Evolutionary conservation across 83 land plant genomes (phyloP), one percentile per base, ranked within the genome.

Genomic region (Picea abies): DNA sequence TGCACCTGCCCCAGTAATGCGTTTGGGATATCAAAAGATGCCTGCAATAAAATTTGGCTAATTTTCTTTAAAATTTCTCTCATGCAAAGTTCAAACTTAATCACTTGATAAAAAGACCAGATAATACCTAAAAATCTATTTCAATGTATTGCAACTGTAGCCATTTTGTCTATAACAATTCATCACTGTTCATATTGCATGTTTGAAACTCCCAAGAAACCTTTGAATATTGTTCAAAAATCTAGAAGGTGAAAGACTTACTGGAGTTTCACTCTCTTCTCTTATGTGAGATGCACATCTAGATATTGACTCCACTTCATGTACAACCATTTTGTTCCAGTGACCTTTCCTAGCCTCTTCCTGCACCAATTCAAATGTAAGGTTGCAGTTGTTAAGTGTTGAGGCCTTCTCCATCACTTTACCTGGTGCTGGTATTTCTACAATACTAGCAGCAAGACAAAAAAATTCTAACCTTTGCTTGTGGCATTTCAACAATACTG

Each of bases 401-500:
- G 35, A 35, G 35, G 3, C 35, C 35, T 35, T 35, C 35, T 35
- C 3, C 35, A 35, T 2, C 35, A 35, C 35, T 1, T 35, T 35
- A 35, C 3, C 3, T 35, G 35, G 35, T 35, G 35, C 3, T 35
- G 35, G 35, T 35, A 35, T 35, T 35, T 35, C 35, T 35, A 35
- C 35, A 35, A 35, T 35, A 1, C 35, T 2, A 35, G 3, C 3
- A 35, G 35, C 35, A 35, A 35, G 35, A 35, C 35, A 35, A 35
- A 1, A 35, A 35, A 35, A 35, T 35, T 35, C 35, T 35, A 35
- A 35, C 85, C 90, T 98, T 26, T 88, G 82, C 44, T 81, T 25
- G 69, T 92, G 93, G 81, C 91, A 93, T 66, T 90, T 87, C 81
- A 98, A 83, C 76, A 85, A 88, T 12, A 90, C 60, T 60, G 84